A percentile compares a stretch with the other conserved stretches of the same genome.
phyloP scores from a whole-genome alignment of 2,329 filamentous ascomycete genomes.

The Aspergillus pseudoviridinutans region DNA sequence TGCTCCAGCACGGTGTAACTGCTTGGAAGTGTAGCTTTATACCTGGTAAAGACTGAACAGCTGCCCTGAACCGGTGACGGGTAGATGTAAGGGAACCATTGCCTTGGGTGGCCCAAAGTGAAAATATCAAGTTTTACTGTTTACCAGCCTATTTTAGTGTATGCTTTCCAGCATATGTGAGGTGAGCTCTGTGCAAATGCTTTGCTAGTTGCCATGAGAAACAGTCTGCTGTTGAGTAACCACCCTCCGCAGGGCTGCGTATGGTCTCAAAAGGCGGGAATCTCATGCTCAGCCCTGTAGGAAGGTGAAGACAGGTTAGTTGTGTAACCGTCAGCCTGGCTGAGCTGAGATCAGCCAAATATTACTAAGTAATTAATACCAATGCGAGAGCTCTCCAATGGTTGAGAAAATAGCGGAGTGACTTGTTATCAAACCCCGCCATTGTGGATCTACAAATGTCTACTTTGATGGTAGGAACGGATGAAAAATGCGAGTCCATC shows the following conservation, averaged over 20 bases:
- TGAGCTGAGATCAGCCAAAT: background rate
- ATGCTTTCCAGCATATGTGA: background rate
- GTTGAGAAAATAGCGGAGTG: background rate
- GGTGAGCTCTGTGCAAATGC: background rate
- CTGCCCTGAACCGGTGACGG: conserved; percentile 1
- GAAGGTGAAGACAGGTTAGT: background rate
- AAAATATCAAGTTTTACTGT: background rate
- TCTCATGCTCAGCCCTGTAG: background rate
- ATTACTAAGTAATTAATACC: background rate
- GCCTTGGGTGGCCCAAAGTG: background rate
- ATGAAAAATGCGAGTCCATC: background rate
- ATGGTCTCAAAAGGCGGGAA: background rate
- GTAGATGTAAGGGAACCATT: background rate
- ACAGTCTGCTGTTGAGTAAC: background rate
- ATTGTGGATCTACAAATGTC: background rate
- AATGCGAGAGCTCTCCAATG: background rate
- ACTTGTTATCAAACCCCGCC: background rate
- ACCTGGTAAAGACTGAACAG: background rate
- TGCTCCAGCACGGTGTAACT: conserved; percentile 2
- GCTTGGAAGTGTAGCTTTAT: background rate
- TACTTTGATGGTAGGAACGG: background rate
- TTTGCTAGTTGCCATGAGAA: background rate
- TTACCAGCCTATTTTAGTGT: background rate
- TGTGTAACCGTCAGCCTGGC: background rate
- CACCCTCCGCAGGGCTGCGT: background rate